Evolutionary conservation across 2,329 filamentous ascomycete genomes (phyloP), one percentile per base, ranked within the genome.

Genomic region (Dactylellina parvicollis): DNA sequence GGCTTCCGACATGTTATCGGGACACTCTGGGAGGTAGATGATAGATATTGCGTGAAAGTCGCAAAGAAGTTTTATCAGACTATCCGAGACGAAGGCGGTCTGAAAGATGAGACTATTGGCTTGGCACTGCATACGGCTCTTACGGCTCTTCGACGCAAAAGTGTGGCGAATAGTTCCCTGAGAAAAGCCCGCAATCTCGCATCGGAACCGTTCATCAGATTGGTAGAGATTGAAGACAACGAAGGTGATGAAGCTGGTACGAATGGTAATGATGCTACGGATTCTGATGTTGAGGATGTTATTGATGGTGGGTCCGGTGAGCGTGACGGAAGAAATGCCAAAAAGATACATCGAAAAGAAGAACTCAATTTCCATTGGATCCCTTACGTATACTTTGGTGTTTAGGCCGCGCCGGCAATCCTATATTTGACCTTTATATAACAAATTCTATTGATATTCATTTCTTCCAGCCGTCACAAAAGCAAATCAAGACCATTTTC

Each of bases 1-100:
- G 66, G 66, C n/a, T 62, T 71, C 16, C 28, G 57, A 1, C 47
- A 71, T 49, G 66, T 64, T 1, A 75, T 84, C 49, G 82, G 82
- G 0, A 81, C 81, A 0, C 76, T 83, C 0, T 84, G 81, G 82
- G 74, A 79, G 4, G 80, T 82, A 0, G 64, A 77, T 10, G 81
- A 72, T 28, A n/a, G 7, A 4, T 42, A 36, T 28, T 65, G 67
- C 28, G 67, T 59, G 12, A 24, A 49, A 12, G 44, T 72, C 7
- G 79, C 81, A 0, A 78, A 47, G 30, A 40, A 74, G 1, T 36
- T 72, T 1, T 72, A 72, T 18, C 32, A 59, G n/a, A 65, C 59
- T 14, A 57, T 72, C 4, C n/a, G n/a, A n/a, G 5, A 18, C 1
- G 20, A 65, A n/a, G 30, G 34, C 1, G 67, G 67, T 1, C 9